Evolutionary conservation across 2,329 filamentous ascomycete species (phyloP).

Genomic region (Cladophialophora immunda): DNA sequence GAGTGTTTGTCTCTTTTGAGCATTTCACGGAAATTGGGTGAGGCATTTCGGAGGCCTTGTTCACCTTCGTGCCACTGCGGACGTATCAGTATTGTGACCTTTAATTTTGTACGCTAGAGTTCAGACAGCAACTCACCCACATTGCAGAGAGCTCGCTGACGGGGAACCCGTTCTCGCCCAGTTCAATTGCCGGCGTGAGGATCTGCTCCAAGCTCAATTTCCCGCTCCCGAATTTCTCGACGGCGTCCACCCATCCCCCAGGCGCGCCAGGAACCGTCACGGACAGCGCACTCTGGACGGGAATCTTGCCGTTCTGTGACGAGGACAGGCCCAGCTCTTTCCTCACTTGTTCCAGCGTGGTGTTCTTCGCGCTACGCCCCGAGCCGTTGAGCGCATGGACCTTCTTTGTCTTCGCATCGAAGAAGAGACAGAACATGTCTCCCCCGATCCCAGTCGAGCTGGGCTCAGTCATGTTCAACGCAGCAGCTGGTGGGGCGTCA

Average conservation of each 20-base stretch:
- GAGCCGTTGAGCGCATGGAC: constrained; percentile 92
- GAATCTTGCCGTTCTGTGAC: constrained; percentile 63
- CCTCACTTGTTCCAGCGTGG: constrained; percentile 74
- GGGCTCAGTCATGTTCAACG: constrained; percentile 91
- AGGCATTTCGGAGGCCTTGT: constrained; percentile 71
- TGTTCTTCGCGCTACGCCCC: constrained; percentile 77
- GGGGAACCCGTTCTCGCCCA: constrained; percentile 89
- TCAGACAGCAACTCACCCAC: constrained; percentile 63
- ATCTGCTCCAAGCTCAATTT: constrained; percentile 80
- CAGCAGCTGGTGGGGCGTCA: constrained; percentile 70
- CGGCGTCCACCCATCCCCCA: constrained; percentile 90
- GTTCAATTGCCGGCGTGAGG: constrained; percentile 79
- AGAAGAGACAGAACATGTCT: constrained; percentile 96
- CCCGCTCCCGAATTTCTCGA: constrained; percentile 88
- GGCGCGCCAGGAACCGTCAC: constrained; percentile 90
- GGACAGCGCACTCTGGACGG: constrained; percentile 74
- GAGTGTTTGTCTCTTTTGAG: constrained; percentile 78
- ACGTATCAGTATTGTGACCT: constrained; percentile 23
- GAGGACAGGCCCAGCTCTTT: constrained; percentile 72
- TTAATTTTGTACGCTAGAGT: not conserved
- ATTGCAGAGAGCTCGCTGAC: constrained; percentile 80
- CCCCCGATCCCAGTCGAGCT: constrained; percentile 93
- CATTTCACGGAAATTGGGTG: constrained; percentile 87
- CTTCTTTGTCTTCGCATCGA: constrained; percentile 81
- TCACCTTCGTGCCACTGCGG: constrained; percentile 77